Conservation (phyloP, 192 early-diverging fungal genomes). For the Neocallimastix lanati region DNA sequence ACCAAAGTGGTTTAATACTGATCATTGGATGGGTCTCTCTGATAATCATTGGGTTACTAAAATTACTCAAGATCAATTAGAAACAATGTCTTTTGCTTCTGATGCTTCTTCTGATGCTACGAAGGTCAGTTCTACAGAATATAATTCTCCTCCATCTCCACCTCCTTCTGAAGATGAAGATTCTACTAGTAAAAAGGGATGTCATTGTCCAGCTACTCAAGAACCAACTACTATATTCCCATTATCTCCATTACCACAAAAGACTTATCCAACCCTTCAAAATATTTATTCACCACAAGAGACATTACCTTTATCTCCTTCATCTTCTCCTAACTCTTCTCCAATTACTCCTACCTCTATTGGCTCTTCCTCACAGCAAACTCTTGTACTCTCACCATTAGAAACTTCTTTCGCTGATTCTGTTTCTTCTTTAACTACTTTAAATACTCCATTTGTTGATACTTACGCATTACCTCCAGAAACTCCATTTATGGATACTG, state of each 20-base stretch:
- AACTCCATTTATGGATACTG: not conserved
- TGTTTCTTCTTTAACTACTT: not conserved
- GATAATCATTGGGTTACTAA: not conserved
- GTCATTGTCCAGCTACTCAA: not conserved
- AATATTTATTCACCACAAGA: not conserved
- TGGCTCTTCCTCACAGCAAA: not conserved
- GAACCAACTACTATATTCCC: not conserved
- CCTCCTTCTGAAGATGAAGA: not conserved
- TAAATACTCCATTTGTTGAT: not conserved
- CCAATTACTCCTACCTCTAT: not conserved
- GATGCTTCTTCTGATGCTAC: not conserved
- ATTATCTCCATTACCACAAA: not conserved
- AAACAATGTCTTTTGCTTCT: not conserved
- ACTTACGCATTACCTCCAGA: not conserved
- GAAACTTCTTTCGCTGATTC: not conserved
- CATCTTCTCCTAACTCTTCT: not conserved
- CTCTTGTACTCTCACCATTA: not conserved
- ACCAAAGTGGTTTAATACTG: not conserved
- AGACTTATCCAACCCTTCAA: not conserved
- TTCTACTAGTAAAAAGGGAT: not conserved
- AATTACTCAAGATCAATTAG: not conserved
- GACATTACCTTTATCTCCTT: not conserved
- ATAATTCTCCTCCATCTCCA: not conserved
- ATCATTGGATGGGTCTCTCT: not conserved
- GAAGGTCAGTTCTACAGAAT: no score